Evolutionary conservation across 164 flowering plant species (phyloP).

Genomic region (Echeveria elegans): DNA sequence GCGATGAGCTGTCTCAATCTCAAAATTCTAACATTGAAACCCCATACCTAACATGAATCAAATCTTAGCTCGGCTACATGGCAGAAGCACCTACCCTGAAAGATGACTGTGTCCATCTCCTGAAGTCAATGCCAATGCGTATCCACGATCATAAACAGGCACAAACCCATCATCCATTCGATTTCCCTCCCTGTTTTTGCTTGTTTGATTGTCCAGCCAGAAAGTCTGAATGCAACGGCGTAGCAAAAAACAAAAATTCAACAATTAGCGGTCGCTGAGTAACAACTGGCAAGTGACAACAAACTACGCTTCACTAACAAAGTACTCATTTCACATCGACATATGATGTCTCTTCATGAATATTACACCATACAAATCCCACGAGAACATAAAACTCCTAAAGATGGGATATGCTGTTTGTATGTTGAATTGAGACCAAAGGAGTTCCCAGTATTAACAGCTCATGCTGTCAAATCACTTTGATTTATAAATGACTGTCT

Average conservation of each 20-base stretch:
- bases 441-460: too few species aligned
- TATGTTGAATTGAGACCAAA: neutral
- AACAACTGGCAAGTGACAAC: neutral
- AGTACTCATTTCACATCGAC: neutral
- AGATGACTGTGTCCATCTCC: conserved; percentile 36
- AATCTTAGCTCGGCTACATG: neutral
- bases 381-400: neutral
- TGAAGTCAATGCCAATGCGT: conserved; percentile 52
- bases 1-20: neutral
- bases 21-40: neutral
- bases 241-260: neutral
- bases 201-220: conserved; percentile 73
- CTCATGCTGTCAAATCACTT: too few species aligned
- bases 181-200: conserved; percentile 23
- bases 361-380: neutral
- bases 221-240: conserved; percentile 47
- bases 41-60: neutral
- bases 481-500: too few species aligned
- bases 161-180: conserved; percentile 40
- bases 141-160: conserved; percentile 91
- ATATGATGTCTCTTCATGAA: neutral
- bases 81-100: conserved; percentile 40
- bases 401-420: neutral
- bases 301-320: neutral
- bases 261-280: neutral